Conservation (phyloP, 371 early-diverging fungal species). For the Mucor irregularis region DNA sequence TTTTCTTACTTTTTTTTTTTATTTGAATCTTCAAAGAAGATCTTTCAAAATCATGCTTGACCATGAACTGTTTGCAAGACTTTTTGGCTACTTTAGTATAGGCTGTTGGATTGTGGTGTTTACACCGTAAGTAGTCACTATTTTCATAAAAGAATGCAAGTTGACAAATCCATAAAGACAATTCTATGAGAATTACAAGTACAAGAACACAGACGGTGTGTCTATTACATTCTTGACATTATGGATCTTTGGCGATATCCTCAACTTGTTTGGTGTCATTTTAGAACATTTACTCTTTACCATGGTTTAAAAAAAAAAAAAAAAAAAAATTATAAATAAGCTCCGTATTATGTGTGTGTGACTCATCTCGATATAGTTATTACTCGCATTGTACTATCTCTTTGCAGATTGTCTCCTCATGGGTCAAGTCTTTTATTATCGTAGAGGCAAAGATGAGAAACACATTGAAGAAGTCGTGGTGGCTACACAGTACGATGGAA, state of each 20-base stretch:
- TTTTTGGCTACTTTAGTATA: conserved; percentile 56
- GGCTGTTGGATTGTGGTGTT: conserved; percentile 69
- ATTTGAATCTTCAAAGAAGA: not conserved
- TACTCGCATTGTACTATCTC: conserved; percentile 52
- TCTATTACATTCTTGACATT: conserved; percentile 67
- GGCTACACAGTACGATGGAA: not conserved
- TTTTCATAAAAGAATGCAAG: not conserved
- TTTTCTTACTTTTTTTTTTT: conserved; percentile 6
- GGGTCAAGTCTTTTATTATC: conserved; percentile 59
- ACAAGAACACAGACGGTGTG: conserved; percentile 65
- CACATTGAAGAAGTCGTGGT: conserved; percentile 19
- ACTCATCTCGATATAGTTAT: conserved; percentile 25
- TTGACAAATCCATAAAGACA: too few relatives aligned
- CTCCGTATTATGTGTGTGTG: too few relatives aligned
- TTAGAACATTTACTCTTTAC: conserved; percentile 72
- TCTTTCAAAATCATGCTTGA: not conserved
- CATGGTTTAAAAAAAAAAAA: too few relatives aligned
- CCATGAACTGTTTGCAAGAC: conserved; percentile 26
- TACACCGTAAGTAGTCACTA: conserved; percentile 59
- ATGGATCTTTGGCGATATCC: conserved; percentile 84
- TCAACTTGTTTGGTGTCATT: conserved; percentile 76
- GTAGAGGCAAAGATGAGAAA: conserved; percentile 19
- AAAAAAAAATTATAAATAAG: too few relatives aligned
- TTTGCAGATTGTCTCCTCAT: conserved; percentile 52
- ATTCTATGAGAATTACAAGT: conserved; percentile 62